Evolutionary conservation across 768 basidiomycete species (phyloP).

Genomic region (Wakefieldia striispora): DNA sequence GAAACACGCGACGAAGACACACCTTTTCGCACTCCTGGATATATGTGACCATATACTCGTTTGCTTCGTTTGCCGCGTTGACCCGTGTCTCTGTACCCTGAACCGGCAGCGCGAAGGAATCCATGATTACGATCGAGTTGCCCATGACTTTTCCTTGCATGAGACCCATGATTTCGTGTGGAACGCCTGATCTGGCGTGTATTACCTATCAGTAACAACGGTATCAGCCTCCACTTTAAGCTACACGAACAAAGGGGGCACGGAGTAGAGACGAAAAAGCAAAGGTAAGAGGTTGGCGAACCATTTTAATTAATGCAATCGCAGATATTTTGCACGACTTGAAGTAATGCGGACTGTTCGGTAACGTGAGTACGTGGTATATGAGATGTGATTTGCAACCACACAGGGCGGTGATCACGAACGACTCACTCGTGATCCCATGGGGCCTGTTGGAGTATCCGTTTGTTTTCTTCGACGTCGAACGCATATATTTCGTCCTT

Average conservation of each 20-base stretch:
- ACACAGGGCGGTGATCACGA: neutral
- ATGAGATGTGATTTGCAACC: neutral
- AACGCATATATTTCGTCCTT: conserved; percentile 81
- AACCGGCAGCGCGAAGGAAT: conserved; percentile 95
- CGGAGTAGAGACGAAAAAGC: neutral
- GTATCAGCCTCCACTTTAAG: neutral
- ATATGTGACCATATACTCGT: conserved; percentile 98
- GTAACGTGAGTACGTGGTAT: neutral
- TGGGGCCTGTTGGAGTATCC: conserved; percentile 65
- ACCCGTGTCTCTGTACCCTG: conserved; percentile 98
- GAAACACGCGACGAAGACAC: conserved; percentile 9
- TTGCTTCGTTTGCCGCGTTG: conserved; percentile 92
- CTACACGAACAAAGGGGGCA: too few relatives aligned
- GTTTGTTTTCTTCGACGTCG: conserved; percentile 64
- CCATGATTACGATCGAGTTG: conserved; percentile 81
- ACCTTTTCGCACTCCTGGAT: conserved; percentile 80
- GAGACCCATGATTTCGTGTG: conserved; percentile 98
- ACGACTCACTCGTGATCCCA: conserved; percentile 82
- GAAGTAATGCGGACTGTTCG: conserved; percentile 69
- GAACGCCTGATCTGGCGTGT: conserved; percentile 95
- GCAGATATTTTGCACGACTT: conserved; percentile 94
- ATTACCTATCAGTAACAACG: conserved; percentile 67
- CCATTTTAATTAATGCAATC: conserved; percentile 95
- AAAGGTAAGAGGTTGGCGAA: conserved; percentile 28
- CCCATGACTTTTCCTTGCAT: conserved; percentile 96